Percentiles rank a stretch among this genome's conserved stretches.
Evolutionary conservation across 176 grass and related monocot species (phyloP).

Genomic region (Guadua angustifolia): DNA sequence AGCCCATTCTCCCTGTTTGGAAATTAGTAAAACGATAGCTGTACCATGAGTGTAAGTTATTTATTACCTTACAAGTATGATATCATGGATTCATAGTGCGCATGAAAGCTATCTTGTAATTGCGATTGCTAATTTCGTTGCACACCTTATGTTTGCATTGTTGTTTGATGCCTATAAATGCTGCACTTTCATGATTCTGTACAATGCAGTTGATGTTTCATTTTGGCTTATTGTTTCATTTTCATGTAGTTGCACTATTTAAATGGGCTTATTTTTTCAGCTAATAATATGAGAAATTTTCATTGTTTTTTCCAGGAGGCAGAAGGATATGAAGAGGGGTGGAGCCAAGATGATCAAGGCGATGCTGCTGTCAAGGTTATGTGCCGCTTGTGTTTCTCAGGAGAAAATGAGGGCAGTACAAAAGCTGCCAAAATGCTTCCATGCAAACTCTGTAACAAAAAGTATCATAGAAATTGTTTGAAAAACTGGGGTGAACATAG

Average conservation of each 20-base stretch:
- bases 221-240: slow-evolving; percentile 22
- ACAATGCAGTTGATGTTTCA: slow-evolving; percentile 6
- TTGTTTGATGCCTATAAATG: not conserved
- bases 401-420: slow-evolving; percentile 84
- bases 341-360: slow-evolving; percentile 56
- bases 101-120: slow-evolving; percentile 22
- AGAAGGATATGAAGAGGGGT: slow-evolving; percentile 54
- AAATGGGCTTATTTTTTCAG: not conserved
- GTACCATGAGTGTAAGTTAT: not conserved
- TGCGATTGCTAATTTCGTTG: not conserved
- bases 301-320: slow-evolving; percentile 48
- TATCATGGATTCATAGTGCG: slow-evolving; percentile 14
- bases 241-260: not conserved
- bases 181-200: not conserved
- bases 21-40: slow-evolving; percentile 5
- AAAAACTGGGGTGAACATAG: slow-evolving; percentile 92
- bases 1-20: not conserved
- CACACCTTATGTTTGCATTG: slow-evolving; percentile 14
- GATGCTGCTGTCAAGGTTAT: slow-evolving; percentile 81
- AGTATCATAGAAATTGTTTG: slow-evolving; percentile 88
- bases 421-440: slow-evolving; percentile 94
- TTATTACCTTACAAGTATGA: not conserved
- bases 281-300: slow-evolving; percentile 13
- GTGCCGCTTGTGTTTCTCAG: slow-evolving; percentile 87
- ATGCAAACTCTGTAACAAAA: slow-evolving; percentile 93